A percentile compares a stretch with the other conserved stretches of the same genome.
phyloP scores from a whole-genome alignment of 179 eudicot species.

The Corrigiola litoralis region DNA sequence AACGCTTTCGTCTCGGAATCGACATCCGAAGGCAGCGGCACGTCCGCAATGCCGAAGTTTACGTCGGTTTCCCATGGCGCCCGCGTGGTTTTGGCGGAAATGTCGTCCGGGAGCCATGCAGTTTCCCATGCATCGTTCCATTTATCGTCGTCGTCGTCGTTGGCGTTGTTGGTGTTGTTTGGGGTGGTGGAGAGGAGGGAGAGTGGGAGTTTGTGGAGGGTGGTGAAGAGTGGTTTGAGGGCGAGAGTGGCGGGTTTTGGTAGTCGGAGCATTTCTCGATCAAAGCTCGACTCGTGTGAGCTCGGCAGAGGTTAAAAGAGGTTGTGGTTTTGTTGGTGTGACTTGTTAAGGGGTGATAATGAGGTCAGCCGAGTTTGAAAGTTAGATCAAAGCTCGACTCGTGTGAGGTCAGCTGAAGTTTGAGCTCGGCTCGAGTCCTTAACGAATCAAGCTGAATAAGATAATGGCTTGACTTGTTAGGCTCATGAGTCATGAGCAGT shows the following conservation, averaged over 20 bases:
- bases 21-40: background rate
- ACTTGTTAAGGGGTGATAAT: background rate
- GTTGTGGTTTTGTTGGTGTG: background rate
- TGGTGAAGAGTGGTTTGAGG: background rate
- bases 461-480: too few species aligned
- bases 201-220: background rate
- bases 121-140: slow-evolving; percentile 97
- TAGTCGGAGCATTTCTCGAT: slow-evolving; percentile 22
- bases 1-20: slow-evolving; percentile 75
- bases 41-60: slow-evolving; percentile 37
- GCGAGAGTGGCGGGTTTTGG: background rate
- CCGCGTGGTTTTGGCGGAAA: slow-evolving; percentile 33
- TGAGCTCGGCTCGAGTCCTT: too few species aligned
- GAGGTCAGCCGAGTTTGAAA: too few species aligned
- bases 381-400: too few species aligned
- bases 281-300: too few species aligned
- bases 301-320: too few species aligned
- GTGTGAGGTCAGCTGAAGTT: too few species aligned
- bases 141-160: slow-evolving; percentile 33
- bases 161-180: background rate
- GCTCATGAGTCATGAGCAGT: too few species aligned
- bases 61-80: slow-evolving; percentile 74
- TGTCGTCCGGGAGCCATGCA: slow-evolving; percentile 89
- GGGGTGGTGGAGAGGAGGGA: slow-evolving; percentile 7
- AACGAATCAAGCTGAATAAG: too few species aligned